phyloP scores from a whole-genome alignment of 78 protist species.

The Protostelium mycophagum region DNA sequence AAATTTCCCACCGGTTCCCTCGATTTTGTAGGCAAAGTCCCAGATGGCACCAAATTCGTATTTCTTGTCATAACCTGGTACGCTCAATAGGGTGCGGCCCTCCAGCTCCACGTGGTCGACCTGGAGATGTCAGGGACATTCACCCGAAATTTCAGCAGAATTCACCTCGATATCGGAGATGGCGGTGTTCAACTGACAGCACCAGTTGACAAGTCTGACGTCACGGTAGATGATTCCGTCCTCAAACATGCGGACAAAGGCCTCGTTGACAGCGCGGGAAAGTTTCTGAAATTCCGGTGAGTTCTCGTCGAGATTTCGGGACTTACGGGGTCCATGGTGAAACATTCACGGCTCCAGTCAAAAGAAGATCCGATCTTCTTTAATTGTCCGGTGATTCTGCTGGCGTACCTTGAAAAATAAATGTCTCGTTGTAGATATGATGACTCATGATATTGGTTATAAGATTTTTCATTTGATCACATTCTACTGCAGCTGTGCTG shows the following conservation, averaged over 20 bases:
- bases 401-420: conserved; percentile 58
- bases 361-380: conserved; percentile 86
- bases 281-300: neutral
- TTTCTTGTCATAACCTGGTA: conserved; percentile 77
- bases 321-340: conserved; percentile 90
- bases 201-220: conserved; percentile 97
- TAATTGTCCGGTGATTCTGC: conserved; percentile 85
- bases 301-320: neutral
- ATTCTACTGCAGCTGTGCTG: no score
- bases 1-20: conserved; percentile 35
- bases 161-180: conserved; percentile 98
- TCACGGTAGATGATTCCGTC: conserved; percentile 78
- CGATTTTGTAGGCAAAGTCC: conserved; percentile 87
- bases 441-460: no score
- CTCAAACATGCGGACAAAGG: conserved; percentile 87
- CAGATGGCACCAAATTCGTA: conserved; percentile 79
- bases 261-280: conserved; percentile 78
- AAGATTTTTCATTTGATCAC: no score
- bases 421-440: no score
- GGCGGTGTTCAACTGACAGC: conserved; percentile 92
- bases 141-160: no score
- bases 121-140: no score
- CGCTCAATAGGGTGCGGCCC: conserved; percentile 36
- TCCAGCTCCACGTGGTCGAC: conserved; percentile 77
- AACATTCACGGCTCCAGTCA: conserved; percentile 97